Evolutionary conservation across 768 basidiomycete species (phyloP).

Genomic region (Naganishia kalamii): DNA sequence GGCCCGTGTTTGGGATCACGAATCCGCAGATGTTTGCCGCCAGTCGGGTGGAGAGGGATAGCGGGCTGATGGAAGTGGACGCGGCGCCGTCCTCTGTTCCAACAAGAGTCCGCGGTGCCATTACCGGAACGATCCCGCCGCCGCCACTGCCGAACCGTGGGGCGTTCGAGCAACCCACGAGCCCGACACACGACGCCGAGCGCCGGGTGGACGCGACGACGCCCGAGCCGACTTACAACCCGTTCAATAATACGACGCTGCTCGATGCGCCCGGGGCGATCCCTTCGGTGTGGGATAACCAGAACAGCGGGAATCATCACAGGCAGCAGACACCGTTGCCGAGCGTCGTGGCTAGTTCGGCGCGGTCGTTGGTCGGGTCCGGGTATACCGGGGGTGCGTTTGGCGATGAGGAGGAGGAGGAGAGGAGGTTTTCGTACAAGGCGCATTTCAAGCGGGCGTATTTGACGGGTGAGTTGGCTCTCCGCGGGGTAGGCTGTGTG

Average conservation of each 20-base stretch:
- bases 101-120: not conserved
- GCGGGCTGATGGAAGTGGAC: conserved; percentile 16
- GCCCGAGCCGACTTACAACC: not conserved
- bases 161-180: not conserved
- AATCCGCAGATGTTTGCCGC: conserved; percentile 17
- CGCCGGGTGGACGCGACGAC: too few species aligned
- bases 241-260: conserved; percentile 1
- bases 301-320: conserved; percentile 9
- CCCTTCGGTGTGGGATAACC: conserved; percentile 13
- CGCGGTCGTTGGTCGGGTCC: not conserved
- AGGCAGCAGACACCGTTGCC: conserved; percentile 16
- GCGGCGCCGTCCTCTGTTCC: not conserved
- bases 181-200: too few species aligned
- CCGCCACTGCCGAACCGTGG: not conserved
- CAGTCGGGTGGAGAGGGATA: conserved; percentile 15
- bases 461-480: conserved; percentile 56
- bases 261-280: conserved; percentile 4
- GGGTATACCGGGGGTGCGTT: not conserved
- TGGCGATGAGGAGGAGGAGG: not conserved
- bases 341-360: not conserved
- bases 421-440: conserved; percentile 55
- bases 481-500: not conserved
- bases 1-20: conserved; percentile 15
- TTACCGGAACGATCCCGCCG: not conserved
- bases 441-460: conserved; percentile 67